Evolutionary conservation across 1,284 basidiomycete genomes (phyloP), one percentile per base, ranked within the genome.

Genomic region (Trichosporon asahii): DNA sequence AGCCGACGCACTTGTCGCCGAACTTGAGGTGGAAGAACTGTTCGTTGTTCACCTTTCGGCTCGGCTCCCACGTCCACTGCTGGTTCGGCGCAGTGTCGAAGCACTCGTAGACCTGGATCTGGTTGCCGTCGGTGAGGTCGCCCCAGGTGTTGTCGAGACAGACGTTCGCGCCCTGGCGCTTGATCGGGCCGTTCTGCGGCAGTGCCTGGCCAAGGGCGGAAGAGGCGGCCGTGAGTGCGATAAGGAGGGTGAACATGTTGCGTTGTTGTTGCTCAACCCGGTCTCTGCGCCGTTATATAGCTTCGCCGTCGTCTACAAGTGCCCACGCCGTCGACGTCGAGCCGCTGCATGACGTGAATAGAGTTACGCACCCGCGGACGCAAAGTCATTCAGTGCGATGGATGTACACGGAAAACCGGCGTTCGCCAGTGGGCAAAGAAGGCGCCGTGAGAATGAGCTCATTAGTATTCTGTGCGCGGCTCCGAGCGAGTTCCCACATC

Each of bases 91-190:
- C 40, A 3, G 35, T 40, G 9, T 23, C 21, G 21, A 25, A 21
- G 37, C 63, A 64, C 23, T 64, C 12, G 35, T 40, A 64, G 35
- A 64, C 40, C 37, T 64, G 63, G 29, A 64, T 40, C 23, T 64
- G 21, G 37, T 44, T 64, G 63, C 63, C 63, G 35, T 64, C 63
- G 11, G 23, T 8, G 63, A 64, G 63, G 21, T 44, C 40, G 35
- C 37, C 37, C 21, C 40, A 23, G 14, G 9, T 25, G 35, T 44
- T 64, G 12, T 64, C 63, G 37, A 64, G 63, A 14, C 63, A 64
- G 35, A 64, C 37, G 21, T 44, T 44, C 18, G 40, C 40, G 40
- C 40, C 40, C 40, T 44, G 40, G 40, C 40, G 40, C 40, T 44
- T 18, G 40, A 44, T 44, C 40, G 40, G 40, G 40, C 40, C 40